Conservation (phyloP, 2,329 filamentous ascomycete genomes). For the Apiospora kogelbergensis region DNA sequence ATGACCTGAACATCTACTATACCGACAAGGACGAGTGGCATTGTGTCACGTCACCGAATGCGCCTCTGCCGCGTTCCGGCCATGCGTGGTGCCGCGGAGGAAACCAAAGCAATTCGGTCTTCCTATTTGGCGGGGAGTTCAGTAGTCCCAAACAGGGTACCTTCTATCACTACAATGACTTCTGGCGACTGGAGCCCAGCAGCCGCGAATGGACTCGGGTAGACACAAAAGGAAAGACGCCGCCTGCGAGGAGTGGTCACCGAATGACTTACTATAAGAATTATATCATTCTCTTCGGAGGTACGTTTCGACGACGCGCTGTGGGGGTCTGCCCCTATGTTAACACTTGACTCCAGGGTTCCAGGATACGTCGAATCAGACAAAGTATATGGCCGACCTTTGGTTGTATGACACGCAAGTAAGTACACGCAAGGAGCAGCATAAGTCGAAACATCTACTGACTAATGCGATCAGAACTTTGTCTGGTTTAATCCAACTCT, state of each 20-base stretch:
- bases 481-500: constrained; percentile 78
- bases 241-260: constrained; percentile 85
- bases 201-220: constrained; percentile 89
- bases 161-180: constrained; percentile 99
- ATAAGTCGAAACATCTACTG: constrained; percentile 11
- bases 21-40: constrained; percentile 89
- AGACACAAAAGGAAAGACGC: constrained; percentile 75
- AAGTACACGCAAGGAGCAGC: neutral
- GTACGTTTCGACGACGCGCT: constrained; percentile 19
- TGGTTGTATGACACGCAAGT: constrained; percentile 87
- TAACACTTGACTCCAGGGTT: constrained; percentile 54
- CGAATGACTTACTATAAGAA: constrained; percentile 97
- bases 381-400: constrained; percentile 88
- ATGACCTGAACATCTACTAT: constrained; percentile 68
- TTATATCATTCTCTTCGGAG: constrained; percentile 92
- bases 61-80: constrained; percentile 83
- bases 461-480: constrained; percentile 58
- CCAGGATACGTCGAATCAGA: constrained; percentile 93
- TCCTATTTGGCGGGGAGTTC: constrained; percentile 95
- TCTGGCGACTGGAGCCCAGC: constrained; percentile 86
- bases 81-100: constrained; percentile 93
- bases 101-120: constrained; percentile 77
- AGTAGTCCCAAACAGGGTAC: constrained; percentile 91
- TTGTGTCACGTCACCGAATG: constrained; percentile 85
- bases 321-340: neutral